Evolutionary conservation across 805 yeast genomes (phyloP), one percentile per base, ranked within the genome.

Genomic region (Cyberlindnera galapagoensis): DNA sequence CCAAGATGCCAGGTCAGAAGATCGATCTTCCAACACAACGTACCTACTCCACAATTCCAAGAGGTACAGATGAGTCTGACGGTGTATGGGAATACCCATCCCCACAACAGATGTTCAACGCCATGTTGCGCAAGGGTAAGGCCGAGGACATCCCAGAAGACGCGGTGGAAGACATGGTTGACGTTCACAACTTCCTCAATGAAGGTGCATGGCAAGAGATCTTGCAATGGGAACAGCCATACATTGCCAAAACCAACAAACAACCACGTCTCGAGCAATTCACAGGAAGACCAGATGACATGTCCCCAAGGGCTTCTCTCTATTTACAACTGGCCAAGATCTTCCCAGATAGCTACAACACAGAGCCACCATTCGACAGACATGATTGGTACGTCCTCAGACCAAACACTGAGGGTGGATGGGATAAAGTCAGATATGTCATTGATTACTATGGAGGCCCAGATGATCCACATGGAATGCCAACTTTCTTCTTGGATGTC

Each of bases 21-120:
- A 46, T 84, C 23, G 76, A 72, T 21, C 64, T 92, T 20, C 87
- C 97, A 8, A 84, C 92, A 0, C 84, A 81, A 26, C 74, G 96
- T 46, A 81, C 94, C 2, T 57, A 78, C 23, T 85, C 95, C 11
- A 62, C 85, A 2, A 92, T 92, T 33, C 98, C 98, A 14, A 71
- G 85, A 42, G 97, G 97, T 18, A 72, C 65, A 18, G 52, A 54
- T 10, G 65, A 62, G 2, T 67, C 63, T 8, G 76, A 75, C 39
- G 94, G 94, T 2, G 75, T 79, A 29, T 92, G 99, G 99, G 98
- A 92, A 60, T 92, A 92, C 54, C 99, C 99, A 2, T 85, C 96
- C 3, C 98, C 99, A 1, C 98, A 92, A 60, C 99, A 92, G 56
- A 92, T 92, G 99, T 77, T 87, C 44, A 88, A 90, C 51, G 99